Evolutionary conservation across 768 basidiomycete species (phyloP).

Genomic region (Calvatia gigantea): DNA sequence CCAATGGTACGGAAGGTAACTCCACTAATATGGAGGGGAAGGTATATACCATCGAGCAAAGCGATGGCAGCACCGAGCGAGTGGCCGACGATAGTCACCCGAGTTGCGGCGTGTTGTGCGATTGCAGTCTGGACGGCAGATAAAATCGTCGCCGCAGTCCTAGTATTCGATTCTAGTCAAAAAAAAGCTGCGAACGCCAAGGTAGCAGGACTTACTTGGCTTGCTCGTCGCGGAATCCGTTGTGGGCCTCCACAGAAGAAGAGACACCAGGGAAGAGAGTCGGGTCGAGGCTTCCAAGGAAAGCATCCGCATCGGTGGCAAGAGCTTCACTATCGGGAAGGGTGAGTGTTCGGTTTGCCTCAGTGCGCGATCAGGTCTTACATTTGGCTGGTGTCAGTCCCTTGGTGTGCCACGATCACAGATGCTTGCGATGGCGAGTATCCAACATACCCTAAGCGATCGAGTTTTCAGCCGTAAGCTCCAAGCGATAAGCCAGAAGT

Average conservation of each 20-base stretch:
- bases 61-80: conserved; percentile 45
- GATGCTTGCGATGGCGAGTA: conserved; percentile 14
- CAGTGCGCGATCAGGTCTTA: conserved; percentile 13
- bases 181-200: neutral
- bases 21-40: conserved; percentile 45
- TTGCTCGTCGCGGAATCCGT: conserved; percentile 41
- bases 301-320: conserved; percentile 34
- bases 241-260: conserved; percentile 36
- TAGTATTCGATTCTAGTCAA: conserved; percentile 15
- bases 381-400: conserved; percentile 31
- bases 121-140: conserved; percentile 36
- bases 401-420: conserved; percentile 36
- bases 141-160: conserved; percentile 36
- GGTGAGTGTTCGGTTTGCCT: neutral
- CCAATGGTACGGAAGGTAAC: conserved; percentile 34
- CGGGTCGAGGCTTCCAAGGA: conserved; percentile 28
- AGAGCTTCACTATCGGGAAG: conserved; percentile 27
- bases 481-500: neutral
- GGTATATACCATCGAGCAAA: conserved; percentile 53
- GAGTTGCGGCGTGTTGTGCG: conserved; percentile 25
- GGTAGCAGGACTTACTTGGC: conserved; percentile 27
- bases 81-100: conserved; percentile 42
- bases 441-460: conserved; percentile 10
- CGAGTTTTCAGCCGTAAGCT: neutral
- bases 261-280: conserved; percentile 43